A percentile compares a stretch with the other conserved stretches of the same genome.
Conservation (phyloP, 441 rosid genomes). For the Biscutella laevigata region DNA sequence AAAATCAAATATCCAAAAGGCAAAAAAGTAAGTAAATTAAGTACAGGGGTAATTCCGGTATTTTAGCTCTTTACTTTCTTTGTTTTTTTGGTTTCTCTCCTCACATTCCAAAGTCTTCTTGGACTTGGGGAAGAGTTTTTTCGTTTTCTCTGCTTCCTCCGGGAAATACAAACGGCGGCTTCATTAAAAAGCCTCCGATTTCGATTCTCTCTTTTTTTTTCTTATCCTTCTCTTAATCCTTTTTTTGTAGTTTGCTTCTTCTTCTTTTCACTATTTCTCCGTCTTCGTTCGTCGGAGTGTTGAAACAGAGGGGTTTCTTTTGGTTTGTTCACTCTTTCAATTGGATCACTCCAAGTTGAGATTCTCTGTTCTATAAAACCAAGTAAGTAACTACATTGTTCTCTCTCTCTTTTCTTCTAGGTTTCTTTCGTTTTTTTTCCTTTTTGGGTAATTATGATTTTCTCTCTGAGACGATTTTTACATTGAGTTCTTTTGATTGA, state of each 20-base stretch:
- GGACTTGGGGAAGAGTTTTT: conserved; percentile 4
- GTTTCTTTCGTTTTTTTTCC: neutral
- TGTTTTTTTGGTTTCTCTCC: neutral
- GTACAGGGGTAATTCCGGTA: conserved; percentile 9
- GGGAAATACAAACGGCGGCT: conserved; percentile 26
- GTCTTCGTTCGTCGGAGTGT: neutral
- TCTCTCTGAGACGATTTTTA: neutral
- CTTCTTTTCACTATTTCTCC: neutral
- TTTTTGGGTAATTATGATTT: conserved; percentile 4
- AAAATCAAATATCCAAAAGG: neutral
- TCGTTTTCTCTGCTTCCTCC: conserved; percentile 12
- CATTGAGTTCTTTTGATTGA: neutral
- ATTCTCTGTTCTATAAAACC: neutral
- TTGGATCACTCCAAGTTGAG: neutral
- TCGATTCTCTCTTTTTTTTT: neutral
- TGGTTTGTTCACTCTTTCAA: neutral
- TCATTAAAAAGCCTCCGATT: conserved; percentile 18
- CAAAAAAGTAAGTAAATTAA: neutral
- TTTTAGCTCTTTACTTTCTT: neutral
- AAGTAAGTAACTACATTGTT: conserved; percentile 24
- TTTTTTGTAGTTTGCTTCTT: neutral
- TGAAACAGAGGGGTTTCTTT: neutral
- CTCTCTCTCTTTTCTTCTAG: neutral
- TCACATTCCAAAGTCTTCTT: conserved; percentile 8
- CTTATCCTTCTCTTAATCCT: neutral